phyloP scores from a whole-genome alignment of 176 grass and related monocot genomes.

The Eragrostis curvula region DNA sequence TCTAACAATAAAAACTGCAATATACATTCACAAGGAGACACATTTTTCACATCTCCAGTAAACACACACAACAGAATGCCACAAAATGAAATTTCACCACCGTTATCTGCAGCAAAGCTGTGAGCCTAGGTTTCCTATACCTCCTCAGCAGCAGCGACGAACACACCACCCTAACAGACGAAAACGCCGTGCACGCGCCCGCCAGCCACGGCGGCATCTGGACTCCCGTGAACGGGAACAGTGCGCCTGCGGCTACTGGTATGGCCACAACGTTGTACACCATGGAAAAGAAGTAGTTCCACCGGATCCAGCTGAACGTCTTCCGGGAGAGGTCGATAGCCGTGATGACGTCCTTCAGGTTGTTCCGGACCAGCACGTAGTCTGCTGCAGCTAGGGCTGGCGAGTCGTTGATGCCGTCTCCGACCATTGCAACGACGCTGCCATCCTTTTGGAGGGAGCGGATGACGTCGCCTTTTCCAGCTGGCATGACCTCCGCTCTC shows the following conservation, averaged over 20 bases:
- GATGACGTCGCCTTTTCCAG: constrained; percentile 61
- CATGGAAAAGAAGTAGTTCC: constrained; percentile 92
- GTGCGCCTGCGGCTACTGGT: constrained; percentile 62
- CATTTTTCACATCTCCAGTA: constrained; percentile 10
- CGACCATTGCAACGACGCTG: constrained; percentile 72
- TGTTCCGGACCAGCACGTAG: constrained; percentile 80
- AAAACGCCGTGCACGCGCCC: constrained; percentile 90
- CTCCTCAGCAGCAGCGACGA: constrained; percentile 91
- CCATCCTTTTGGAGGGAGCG: constrained; percentile 67
- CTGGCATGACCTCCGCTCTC: constrained; percentile 77
- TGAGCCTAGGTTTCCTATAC: constrained; percentile 89
- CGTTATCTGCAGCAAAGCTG: constrained; percentile 91
- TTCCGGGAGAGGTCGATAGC: constrained; percentile 93
- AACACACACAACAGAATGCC: background rate
- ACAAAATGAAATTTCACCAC: constrained; percentile 53
- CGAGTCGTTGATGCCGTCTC: constrained; percentile 88
- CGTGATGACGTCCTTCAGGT: constrained; percentile 92
- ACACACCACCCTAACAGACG: constrained; percentile 87
- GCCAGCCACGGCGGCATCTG: constrained; percentile 88
- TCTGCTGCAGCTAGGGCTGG: constrained; percentile 82
- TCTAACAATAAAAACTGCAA: constrained; percentile 26
- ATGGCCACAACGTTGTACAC: constrained; percentile 71
- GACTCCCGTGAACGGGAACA: constrained; percentile 69
- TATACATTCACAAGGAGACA: constrained; percentile 1
- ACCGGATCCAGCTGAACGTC: constrained; percentile 73